Evolutionary conservation across 768 basidiomycete genomes (phyloP).

Genomic region (Phaffia tasmanica): DNA sequence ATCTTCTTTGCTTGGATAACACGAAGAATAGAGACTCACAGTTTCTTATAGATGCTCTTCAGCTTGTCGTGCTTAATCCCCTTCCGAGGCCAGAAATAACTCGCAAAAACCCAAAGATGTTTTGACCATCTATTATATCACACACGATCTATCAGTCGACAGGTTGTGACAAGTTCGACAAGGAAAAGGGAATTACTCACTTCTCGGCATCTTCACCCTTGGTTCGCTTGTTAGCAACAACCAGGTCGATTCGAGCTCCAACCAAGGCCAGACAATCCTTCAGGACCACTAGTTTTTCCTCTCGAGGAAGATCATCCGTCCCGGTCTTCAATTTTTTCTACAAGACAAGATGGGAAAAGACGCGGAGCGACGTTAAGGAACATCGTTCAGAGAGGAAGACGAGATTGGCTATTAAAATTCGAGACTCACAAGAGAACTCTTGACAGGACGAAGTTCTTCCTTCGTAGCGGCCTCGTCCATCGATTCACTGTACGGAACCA

Average conservation of each 20-base stretch:
- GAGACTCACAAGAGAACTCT: slow-evolving; percentile 72
- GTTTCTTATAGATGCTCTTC: slow-evolving; percentile 90
- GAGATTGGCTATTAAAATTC: background rate
- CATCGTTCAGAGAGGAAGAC: background rate
- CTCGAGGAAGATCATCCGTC: slow-evolving; percentile 83
- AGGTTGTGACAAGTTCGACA: too few relatives aligned
- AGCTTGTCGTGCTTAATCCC: slow-evolving; percentile 77
- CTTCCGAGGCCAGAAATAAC: slow-evolving; percentile 94
- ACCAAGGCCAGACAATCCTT: slow-evolving; percentile 93
- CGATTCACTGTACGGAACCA: slow-evolving; percentile 52
- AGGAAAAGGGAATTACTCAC: slow-evolving; percentile 40
- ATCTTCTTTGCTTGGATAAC: too few relatives aligned
- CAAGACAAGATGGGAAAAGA: slow-evolving; percentile 1
- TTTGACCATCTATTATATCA: slow-evolving; percentile 14
- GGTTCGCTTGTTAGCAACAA: slow-evolving; percentile 61
- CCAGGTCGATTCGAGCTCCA: slow-evolving; percentile 76
- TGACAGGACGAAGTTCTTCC: slow-evolving; percentile 89
- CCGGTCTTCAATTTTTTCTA: slow-evolving; percentile 92
- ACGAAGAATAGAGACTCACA: slow-evolving; percentile 38
- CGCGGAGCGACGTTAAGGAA: background rate
- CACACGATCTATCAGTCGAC: background rate
- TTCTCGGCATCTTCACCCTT: slow-evolving; percentile 71
- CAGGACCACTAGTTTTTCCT: slow-evolving; percentile 88
- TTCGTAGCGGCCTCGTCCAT: slow-evolving; percentile 92
- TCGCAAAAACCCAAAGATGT: slow-evolving; percentile 59